Percentiles rank a stretch among this genome's conserved stretches.
These are phyloP conservation scores for Vitellaria paradoxa DNA, from an alignment of 179 eudicot genomes.

Conservation along the genomic window DNA sequence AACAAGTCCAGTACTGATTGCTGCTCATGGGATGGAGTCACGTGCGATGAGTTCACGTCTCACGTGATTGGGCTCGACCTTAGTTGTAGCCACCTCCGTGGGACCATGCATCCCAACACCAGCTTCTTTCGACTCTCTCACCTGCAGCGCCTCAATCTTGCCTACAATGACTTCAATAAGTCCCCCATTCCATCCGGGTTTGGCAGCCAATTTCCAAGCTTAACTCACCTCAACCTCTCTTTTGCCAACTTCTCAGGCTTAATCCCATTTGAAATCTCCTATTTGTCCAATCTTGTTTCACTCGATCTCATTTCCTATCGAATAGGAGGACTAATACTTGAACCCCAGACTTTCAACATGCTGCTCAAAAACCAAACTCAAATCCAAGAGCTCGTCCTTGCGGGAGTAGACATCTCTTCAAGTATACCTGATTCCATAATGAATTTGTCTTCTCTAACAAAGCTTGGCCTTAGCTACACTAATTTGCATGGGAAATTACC, in stretches of 20 bases:
- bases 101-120: conserved; percentile 17
- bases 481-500: conserved; percentile 18
- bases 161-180: conserved; percentile 22
- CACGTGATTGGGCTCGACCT: conserved; percentile 25
- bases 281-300: conserved; percentile 17
- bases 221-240: conserved; percentile 32
- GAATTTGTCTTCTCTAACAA: conserved; percentile 12
- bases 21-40: conserved; percentile 33
- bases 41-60: conserved; percentile 15
- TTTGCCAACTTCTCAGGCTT: conserved; percentile 17
- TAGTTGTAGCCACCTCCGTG: conserved; percentile 14
- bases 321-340: not conserved
- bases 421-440: conserved; percentile 3
- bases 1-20: conserved; percentile 18
- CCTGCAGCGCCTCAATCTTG: conserved; percentile 28
- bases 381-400: conserved; percentile 14
- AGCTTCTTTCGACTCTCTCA: conserved; percentile 22
- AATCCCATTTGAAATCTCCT: conserved; percentile 26
- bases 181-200: conserved; percentile 23
- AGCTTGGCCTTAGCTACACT: not conserved
- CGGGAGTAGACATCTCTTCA: not conserved
- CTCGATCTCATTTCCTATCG: conserved; percentile 13
- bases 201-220: conserved; percentile 1
- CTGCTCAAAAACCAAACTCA: conserved; percentile 18
- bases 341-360: conserved; percentile 13